Conservation (phyloP, 148 eudicot species). For the Rhododendron kiyosumense region DNA sequence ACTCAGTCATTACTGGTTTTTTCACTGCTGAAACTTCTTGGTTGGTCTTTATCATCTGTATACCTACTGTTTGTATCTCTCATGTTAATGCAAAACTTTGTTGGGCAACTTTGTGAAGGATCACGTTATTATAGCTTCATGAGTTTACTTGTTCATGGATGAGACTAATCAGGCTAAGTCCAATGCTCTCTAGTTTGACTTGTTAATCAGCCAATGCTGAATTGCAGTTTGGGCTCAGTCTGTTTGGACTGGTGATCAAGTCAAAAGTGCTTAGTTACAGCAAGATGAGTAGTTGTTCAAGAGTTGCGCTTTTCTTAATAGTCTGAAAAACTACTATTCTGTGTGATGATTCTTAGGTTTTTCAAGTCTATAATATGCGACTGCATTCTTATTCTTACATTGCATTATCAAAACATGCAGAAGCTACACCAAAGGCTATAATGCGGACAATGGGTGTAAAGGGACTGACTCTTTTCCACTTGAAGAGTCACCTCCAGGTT, state of each 20-base stretch:
- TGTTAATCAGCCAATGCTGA: background rate
- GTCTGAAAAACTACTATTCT: background rate
- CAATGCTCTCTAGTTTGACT: constrained; percentile 2
- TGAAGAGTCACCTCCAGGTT: constrained; percentile 82
- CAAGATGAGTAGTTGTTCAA: background rate
- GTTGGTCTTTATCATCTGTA: background rate
- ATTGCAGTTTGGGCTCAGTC: background rate
- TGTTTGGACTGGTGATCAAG: background rate
- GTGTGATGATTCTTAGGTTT: background rate
- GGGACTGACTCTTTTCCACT: constrained; percentile 80
- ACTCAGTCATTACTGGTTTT: background rate
- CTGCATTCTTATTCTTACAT: constrained; percentile 12
- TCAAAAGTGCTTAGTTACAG: too few species aligned
- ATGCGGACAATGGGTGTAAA: constrained; percentile 86
- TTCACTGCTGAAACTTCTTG: background rate
- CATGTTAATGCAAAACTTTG: background rate
- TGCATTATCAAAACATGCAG: constrained; percentile 29
- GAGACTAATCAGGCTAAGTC: background rate
- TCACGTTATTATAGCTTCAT: background rate
- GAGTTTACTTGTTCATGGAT: background rate
- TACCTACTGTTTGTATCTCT: background rate
- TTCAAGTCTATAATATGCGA: background rate
- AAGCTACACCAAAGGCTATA: constrained; percentile 79
- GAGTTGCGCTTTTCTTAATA: background rate
- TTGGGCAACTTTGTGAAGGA: background rate